Conservation (phyloP, 225 moss, liverwort and hornwort species). For the Anthoceros angustus region DNA sequence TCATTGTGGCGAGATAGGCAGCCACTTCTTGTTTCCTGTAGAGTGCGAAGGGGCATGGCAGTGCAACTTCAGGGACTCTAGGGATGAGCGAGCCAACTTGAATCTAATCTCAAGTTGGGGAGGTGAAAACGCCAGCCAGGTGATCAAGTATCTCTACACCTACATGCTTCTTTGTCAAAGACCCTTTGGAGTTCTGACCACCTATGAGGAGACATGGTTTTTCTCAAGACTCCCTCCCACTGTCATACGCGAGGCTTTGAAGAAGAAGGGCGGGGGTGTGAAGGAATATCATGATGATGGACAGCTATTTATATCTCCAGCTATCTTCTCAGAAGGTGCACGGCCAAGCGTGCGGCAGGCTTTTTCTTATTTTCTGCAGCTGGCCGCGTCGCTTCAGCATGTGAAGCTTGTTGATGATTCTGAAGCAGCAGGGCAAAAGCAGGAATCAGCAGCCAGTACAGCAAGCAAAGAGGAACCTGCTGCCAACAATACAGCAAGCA, state of each 20-base stretch:
- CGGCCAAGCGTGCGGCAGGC: not conserved
- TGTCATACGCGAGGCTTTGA: not conserved
- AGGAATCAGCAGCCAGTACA: not conserved
- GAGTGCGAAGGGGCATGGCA: not conserved
- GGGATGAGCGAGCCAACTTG: not conserved
- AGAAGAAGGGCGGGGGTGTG: not conserved
- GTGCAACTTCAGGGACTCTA: not conserved
- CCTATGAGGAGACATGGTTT: constrained; percentile 1
- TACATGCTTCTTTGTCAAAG: not conserved
- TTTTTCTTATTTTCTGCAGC: not conserved
- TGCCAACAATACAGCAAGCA: not conserved
- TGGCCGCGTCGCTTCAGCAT: not conserved
- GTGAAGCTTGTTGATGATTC: not conserved
- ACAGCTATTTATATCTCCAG: not conserved
- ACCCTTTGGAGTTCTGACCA: not conserved
- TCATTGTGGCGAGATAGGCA: not conserved
- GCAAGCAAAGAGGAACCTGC: not conserved
- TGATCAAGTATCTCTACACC: not conserved
- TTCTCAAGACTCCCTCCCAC: not conserved
- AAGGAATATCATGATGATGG: constrained; percentile 1
- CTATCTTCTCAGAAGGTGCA: not conserved
- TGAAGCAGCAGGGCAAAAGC: not conserved
- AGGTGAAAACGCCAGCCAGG: not conserved
- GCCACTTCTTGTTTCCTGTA: not conserved
- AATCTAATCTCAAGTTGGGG: not conserved